A percentile compares a stretch with the other conserved stretches of the same genome.
Conservation (phyloP, 106 monocot genomes). For the Phalaenopsis aphrodite region DNA sequence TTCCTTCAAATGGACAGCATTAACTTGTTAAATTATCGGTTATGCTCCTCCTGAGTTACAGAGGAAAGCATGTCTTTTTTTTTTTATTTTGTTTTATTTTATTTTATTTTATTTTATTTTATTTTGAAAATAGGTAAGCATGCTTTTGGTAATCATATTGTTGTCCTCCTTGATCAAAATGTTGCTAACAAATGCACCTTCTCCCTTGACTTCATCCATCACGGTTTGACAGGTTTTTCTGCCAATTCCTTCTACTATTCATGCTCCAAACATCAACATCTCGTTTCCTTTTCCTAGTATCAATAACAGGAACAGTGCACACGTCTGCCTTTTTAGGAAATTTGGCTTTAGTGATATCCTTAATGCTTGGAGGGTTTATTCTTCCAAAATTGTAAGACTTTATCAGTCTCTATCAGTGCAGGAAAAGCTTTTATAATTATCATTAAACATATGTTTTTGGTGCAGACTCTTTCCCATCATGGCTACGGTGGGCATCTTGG, state of each 20-base stretch:
- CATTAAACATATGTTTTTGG: neutral
- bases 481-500: slow-evolving; percentile 18
- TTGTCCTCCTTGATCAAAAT: neutral
- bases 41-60: slow-evolving; percentile 26
- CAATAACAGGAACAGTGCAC: neutral
- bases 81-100: too few species aligned
- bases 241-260: slow-evolving; percentile 17
- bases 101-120: too few species aligned
- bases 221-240: slow-evolving; percentile 6
- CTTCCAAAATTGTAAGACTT: slow-evolving; percentile 11
- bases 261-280: slow-evolving; percentile 15
- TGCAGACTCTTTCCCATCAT: slow-evolving; percentile 14
- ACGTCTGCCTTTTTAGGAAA: neutral
- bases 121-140: neutral
- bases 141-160: neutral
- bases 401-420: neutral
- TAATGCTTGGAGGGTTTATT: slow-evolving; percentile 18
- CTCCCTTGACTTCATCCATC: neutral
- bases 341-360: slow-evolving; percentile 2
- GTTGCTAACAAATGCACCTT: neutral
- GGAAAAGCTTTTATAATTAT: neutral
- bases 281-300: slow-evolving; percentile 13
- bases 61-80: slow-evolving; percentile 6
- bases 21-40: slow-evolving; percentile 38
- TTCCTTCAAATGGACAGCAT: slow-evolving; percentile 32